Conservation (phyloP, 805 yeast species). For the Lachancea quebecensis region DNA sequence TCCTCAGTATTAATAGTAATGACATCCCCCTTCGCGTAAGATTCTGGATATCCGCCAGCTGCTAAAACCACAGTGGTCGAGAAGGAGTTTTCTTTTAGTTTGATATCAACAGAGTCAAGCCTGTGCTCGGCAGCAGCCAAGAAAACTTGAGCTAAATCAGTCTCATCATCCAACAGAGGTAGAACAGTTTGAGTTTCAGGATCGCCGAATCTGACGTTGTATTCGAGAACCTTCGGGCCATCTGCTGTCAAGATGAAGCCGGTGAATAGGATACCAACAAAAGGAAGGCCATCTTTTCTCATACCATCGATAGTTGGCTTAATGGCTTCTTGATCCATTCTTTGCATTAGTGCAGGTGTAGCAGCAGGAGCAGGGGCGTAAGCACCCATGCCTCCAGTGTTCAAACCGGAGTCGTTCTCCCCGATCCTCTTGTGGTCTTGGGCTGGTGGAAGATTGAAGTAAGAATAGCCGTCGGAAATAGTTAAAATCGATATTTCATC, state of each 20-base stretch:
- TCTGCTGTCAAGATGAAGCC: slow-evolving; percentile 85
- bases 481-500: slow-evolving; percentile 93
- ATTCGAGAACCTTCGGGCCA: slow-evolving; percentile 94
- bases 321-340: slow-evolving; percentile 69
- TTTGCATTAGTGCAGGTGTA: slow-evolving; percentile 60
- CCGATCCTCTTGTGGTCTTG: slow-evolving; percentile 97
- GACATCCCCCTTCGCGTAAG: slow-evolving; percentile 78
- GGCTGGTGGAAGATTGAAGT: slow-evolving; percentile 88
- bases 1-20: slow-evolving; percentile 44
- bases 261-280: slow-evolving; percentile 91
- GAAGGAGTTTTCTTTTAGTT: slow-evolving; percentile 47
- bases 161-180: slow-evolving; percentile 71
- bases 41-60: slow-evolving; percentile 94
- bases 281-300: slow-evolving; percentile 92
- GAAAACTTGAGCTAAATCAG: slow-evolving; percentile 91
- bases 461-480: slow-evolving; percentile 87
- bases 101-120: slow-evolving; percentile 69
- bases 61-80: slow-evolving; percentile 93
- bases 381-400: slow-evolving; percentile 99
- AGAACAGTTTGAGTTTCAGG: slow-evolving; percentile 98
- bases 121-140: slow-evolving; percentile 92
- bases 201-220: slow-evolving; percentile 97
- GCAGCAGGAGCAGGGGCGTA: slow-evolving; percentile 98
- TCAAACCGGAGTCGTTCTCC: slow-evolving; percentile 87
- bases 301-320: slow-evolving; percentile 92